Evolutionary conservation across 768 basidiomycete genomes (phyloP).

Genomic region (Boletus pseudopeckii): DNA sequence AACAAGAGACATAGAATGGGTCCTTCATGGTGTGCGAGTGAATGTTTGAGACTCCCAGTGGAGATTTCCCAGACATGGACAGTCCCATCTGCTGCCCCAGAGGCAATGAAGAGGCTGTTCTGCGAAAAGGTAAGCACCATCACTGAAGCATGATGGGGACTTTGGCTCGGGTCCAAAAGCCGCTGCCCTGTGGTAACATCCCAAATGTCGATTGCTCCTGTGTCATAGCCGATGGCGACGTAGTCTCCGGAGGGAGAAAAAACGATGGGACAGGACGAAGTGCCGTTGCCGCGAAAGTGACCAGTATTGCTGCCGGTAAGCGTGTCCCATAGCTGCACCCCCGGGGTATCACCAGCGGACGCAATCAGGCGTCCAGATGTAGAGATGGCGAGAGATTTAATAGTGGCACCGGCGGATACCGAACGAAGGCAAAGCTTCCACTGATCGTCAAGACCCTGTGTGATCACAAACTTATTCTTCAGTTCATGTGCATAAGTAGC

Average conservation of each 20-base stretch:
- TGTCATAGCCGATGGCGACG: conserved; percentile 13
- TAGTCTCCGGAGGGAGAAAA: conserved; percentile 16
- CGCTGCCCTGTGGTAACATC: conserved; percentile 16
- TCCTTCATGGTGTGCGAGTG: conserved; percentile 15
- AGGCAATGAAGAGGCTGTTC: conserved; percentile 9
- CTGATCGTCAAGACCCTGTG: conserved; percentile 5
- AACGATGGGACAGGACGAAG: conserved; percentile 13
- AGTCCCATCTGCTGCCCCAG: conserved; percentile 12
- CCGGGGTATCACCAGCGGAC: conserved; percentile 35
- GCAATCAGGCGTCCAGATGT: conserved; percentile 17
- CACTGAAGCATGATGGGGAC: conserved; percentile 1
- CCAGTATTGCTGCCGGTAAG: conserved; percentile 14
- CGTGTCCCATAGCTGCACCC: conserved; percentile 21
- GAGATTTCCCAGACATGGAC: conserved; percentile 18
- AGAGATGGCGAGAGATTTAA: conserved; percentile 18
- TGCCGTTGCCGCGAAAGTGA: conserved; percentile 3
- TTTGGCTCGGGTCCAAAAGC: conserved; percentile 1
- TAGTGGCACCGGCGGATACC: conserved; percentile 2
- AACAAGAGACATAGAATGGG: conserved; percentile 18
- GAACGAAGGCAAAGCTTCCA: conserved; percentile 17
- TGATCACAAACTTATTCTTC: conserved; percentile 10
- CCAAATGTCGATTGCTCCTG: conserved; percentile 15
- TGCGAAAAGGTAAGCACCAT: conserved; percentile 11
- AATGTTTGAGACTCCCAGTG: not conserved
- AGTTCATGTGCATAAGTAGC: conserved; percentile 7